Conservation (phyloP, 1,284 basidiomycete genomes). For the Ceratobasidium sp. region DNA sequence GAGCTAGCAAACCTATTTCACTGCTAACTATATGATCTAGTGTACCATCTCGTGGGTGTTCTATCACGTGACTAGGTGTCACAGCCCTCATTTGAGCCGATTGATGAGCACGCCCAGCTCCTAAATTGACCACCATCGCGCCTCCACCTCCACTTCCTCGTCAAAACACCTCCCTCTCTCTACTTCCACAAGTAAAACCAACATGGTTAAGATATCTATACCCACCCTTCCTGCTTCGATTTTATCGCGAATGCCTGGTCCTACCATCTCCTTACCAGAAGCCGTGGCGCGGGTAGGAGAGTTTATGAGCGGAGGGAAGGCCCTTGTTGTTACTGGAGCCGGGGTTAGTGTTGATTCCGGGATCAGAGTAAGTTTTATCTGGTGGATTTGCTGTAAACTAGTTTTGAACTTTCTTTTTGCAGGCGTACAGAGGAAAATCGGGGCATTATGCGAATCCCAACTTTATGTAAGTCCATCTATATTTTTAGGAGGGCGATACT, state of each 20-base stretch:
- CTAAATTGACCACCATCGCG: slow-evolving; percentile 5
- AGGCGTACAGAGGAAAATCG: slow-evolving; percentile 79
- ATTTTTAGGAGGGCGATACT: not conserved
- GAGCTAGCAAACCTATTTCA: no score
- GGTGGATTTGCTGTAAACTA: not conserved
- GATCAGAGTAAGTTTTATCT: slow-evolving; percentile 65
- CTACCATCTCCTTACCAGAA: slow-evolving; percentile 61
- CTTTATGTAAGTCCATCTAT: slow-evolving; percentile 65
- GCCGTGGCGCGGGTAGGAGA: slow-evolving; percentile 72
- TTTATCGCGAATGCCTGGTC: slow-evolving; percentile 58
- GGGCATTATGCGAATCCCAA: slow-evolving; percentile 91
- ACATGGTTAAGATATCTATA: slow-evolving; percentile 78
- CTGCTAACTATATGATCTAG: no score
- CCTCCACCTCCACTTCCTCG: not conserved
- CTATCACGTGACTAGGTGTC: not conserved
- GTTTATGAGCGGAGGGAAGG: slow-evolving; percentile 76
- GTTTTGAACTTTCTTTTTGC: not conserved
- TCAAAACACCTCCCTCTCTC: not conserved
- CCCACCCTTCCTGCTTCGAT: slow-evolving; percentile 76
- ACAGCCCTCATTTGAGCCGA: not conserved
- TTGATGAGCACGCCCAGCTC: not conserved
- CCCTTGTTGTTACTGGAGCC: slow-evolving; percentile 83
- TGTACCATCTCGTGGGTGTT: no score
- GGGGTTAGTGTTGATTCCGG: slow-evolving; percentile 94
- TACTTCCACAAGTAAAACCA: not conserved